Evolutionary conservation across 352 stramenopile genomes (phyloP), one percentile per base, ranked within the genome.

Genomic region (Pythium folliculosum): DNA sequence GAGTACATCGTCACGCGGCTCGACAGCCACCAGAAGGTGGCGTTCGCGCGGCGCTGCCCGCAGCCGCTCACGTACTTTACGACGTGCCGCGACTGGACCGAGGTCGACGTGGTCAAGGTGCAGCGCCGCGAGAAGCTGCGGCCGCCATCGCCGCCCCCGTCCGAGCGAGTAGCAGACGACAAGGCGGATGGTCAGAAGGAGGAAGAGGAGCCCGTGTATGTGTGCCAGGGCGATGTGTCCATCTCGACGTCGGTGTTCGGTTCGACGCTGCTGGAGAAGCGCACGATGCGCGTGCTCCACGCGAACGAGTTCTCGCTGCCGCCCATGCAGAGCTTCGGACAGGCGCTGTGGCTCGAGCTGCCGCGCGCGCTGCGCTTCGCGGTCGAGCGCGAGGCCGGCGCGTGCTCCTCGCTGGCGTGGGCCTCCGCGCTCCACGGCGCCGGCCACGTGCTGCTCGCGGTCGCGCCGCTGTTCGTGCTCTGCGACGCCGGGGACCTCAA

Each of bases 341-440:
- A 97, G 68, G 97, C 89, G 10, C 66, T 98, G 14, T 99, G 97
- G 97, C 74, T 99, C 16, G 96, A 99, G 72, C 74, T 98, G 6
- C 91, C 93, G 9, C 57, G 72, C 35, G 30, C 54, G 37, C 45
- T 96, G 14, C 72, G 73, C 35, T 60, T 73, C 0, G 25, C 76
- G 19, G 76, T 94, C 0, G 77, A 91, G 60, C 56, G 25, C 0
- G 66, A 40, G 35, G 35, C 35, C 8, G 27, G 27, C 27, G 35
- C 35, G 8, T 40, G 1, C 8, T 14, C 38, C 0, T 67, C 66
- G 7, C 72, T 62, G 22, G 60, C 60, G 30, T 92, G 78, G 82
- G 80, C 58, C 44, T 77, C 73, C 55, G 80, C 86, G 6, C 55
- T 95, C 14, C 86, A 96, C 63, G 86, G 85, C 13, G 80, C 98